phyloP scores from a whole-genome alignment of 2,329 filamentous ascomycete genomes.

The Hawksworthiomyces lignivorus region DNA sequence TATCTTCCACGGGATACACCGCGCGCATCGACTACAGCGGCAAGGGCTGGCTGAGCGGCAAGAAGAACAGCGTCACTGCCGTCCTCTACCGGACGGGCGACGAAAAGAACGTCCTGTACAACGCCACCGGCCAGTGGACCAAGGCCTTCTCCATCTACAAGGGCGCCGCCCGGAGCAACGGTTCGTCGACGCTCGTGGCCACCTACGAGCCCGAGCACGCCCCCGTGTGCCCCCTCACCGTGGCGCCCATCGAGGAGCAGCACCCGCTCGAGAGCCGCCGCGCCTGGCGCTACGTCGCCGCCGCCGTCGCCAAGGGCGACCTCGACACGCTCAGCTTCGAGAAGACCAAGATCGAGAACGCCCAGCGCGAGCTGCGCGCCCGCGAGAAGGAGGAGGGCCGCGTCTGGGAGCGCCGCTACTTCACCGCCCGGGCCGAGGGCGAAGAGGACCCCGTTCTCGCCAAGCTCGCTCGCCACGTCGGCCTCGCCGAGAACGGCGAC shows the following conservation, averaged over 20 bases:
- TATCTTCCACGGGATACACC: slow-evolving; percentile 77
- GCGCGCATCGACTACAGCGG: slow-evolving; percentile 89
- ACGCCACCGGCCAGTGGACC: slow-evolving; percentile 85
- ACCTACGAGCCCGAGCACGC: slow-evolving; percentile 51
- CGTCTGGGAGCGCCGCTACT: slow-evolving; percentile 80
- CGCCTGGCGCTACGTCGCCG: slow-evolving; percentile 81
- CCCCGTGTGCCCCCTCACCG: slow-evolving; percentile 57
- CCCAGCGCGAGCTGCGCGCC: slow-evolving; percentile 67
- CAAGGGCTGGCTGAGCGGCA: slow-evolving; percentile 89
- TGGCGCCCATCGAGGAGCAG: slow-evolving; percentile 69
- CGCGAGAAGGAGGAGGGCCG: slow-evolving; percentile 67
- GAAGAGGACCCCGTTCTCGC: slow-evolving; percentile 39
- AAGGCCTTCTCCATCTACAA: slow-evolving; percentile 73
- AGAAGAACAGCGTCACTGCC: slow-evolving; percentile 86
- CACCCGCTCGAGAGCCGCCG: slow-evolving; percentile 80
- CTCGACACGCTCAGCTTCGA: slow-evolving; percentile 72
- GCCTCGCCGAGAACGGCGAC: slow-evolving; percentile 44
- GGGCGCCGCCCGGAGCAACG: slow-evolving; percentile 41
- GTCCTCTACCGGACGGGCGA: slow-evolving; percentile 61
- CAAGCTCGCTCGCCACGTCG: slow-evolving; percentile 36
- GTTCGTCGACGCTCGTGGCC: slow-evolving; percentile 42
- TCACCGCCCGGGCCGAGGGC: slow-evolving; percentile 44
- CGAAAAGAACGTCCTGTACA: slow-evolving; percentile 71
- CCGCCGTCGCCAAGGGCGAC: slow-evolving; percentile 71
- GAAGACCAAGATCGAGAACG: slow-evolving; percentile 85